Percentiles rank a stretch among this genome's conserved stretches.
Conservation (phyloP, 345 rosid genomes). For the Camelina neglecta region DNA sequence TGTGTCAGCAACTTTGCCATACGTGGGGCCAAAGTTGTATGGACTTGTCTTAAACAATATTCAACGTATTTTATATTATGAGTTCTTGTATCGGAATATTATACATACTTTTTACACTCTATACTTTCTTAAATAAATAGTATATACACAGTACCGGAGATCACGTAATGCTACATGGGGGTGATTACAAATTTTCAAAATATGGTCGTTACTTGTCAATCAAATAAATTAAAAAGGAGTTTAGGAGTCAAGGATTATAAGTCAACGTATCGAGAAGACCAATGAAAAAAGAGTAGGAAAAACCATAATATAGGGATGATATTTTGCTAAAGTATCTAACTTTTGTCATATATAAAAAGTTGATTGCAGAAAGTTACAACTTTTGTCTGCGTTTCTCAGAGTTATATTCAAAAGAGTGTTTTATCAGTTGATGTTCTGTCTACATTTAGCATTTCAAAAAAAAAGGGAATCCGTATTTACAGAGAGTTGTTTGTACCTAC, state of each 20-base stretch:
- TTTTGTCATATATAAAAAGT: constrained; percentile 30
- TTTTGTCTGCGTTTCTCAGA: constrained; percentile 39
- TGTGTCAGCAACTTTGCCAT: constrained; percentile 36
- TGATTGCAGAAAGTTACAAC: constrained; percentile 42
- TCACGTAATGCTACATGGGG: constrained; percentile 31
- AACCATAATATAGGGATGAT: constrained; percentile 44
- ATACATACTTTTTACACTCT: neutral
- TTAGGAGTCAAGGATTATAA: constrained; percentile 7
- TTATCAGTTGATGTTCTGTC: constrained; percentile 10
- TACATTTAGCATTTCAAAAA: constrained; percentile 27
- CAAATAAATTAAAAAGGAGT: neutral
- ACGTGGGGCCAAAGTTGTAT: constrained; percentile 27
- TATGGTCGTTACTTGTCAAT: constrained; percentile 23
- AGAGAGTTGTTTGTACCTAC: constrained; percentile 50
- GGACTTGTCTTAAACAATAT: constrained; percentile 32
- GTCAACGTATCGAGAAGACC: constrained; percentile 42
- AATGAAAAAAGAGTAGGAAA: constrained; percentile 8
- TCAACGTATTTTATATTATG: constrained; percentile 11
- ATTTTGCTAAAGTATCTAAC: constrained; percentile 32
- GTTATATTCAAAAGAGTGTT: constrained; percentile 31
- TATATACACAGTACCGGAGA: neutral
- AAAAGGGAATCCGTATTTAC: constrained; percentile 36
- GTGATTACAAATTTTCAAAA: constrained; percentile 15
- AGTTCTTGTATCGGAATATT: neutral
- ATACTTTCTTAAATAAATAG: no score